Conservation (phyloP, 495 filamentous ascomycete species). For the Parathielavia hyrcaniae region DNA sequence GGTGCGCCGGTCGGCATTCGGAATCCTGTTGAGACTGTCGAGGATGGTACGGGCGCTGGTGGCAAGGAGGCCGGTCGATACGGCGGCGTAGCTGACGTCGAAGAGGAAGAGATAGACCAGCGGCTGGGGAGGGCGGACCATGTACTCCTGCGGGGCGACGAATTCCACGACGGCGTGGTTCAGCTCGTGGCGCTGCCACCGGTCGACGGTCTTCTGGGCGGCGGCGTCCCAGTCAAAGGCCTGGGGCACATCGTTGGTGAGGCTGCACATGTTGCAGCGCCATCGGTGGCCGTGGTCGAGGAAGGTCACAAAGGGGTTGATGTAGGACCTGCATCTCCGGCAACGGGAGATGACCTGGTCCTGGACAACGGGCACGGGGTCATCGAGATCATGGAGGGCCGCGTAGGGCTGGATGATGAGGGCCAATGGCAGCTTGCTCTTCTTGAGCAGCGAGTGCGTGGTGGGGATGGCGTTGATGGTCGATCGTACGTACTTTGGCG, state of each 20-base stretch:
- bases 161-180: slow-evolving; percentile 96
- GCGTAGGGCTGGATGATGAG: slow-evolving; percentile 94
- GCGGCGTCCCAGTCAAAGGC: slow-evolving; percentile 97
- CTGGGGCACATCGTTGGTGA: slow-evolving; percentile 97
- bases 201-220: slow-evolving; percentile 79
- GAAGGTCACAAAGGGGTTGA: slow-evolving; percentile 95
- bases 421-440: slow-evolving; percentile 90
- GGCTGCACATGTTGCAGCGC: slow-evolving; percentile 99
- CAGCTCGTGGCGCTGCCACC: slow-evolving; percentile 82
- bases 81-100: slow-evolving; percentile 89
- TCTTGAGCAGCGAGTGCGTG: slow-evolving; percentile 85
- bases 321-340: slow-evolving; percentile 90
- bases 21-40: slow-evolving; percentile 93
- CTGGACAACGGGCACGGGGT: slow-evolving; percentile 82
- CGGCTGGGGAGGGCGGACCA: slow-evolving; percentile 95
- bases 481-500: slow-evolving; percentile 89
- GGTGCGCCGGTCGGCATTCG: slow-evolving; percentile 89
- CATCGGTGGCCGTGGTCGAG: slow-evolving; percentile 94
- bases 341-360: slow-evolving; percentile 97
- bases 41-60: slow-evolving; percentile 90
- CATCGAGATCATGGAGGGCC: slow-evolving; percentile 85
- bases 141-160: slow-evolving; percentile 96
- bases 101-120: slow-evolving; percentile 97
- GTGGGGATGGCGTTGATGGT: slow-evolving; percentile 91
- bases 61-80: slow-evolving; percentile 88